Evolutionary conservation across 2,329 filamentous ascomycete species (phyloP).

Genomic region (Talaromyces sp.): DNA sequence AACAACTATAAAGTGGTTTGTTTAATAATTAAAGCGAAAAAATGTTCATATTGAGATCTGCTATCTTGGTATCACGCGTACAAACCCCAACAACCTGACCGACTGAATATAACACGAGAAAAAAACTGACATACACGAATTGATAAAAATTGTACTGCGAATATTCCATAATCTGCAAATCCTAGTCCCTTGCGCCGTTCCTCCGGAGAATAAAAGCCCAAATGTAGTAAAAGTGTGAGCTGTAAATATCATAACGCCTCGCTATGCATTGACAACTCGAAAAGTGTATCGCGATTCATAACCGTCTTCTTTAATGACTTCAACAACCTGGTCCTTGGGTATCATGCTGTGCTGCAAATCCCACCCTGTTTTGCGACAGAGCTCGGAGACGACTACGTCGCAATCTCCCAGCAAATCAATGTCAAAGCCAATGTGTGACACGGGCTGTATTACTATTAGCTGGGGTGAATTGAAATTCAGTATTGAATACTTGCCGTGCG

Average conservation of each 20-base stretch:
- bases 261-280: conserved; percentile 34
- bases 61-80: neutral
- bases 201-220: neutral
- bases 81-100: neutral
- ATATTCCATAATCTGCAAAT: neutral
- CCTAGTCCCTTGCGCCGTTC: conserved; percentile 23
- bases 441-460: conserved; percentile 46
- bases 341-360: conserved; percentile 76
- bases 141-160: neutral
- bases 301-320: conserved; percentile 48
- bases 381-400: conserved; percentile 80
- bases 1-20: neutral
- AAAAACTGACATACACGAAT: neutral
- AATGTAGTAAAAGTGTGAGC: conserved; percentile 9
- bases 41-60: neutral
- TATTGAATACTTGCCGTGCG: conserved; percentile 51
- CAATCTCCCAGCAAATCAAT: conserved; percentile 95
- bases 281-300: conserved; percentile 40
- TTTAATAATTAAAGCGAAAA: neutral
- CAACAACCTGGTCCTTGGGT: conserved; percentile 57
- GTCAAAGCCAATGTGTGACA: conserved; percentile 88
- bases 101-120: neutral
- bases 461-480: neutral
- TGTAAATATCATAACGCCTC: conserved; percentile 24
- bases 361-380: conserved; percentile 79